A percentile compares a stretch with the other conserved stretches of the same genome.
Evolutionary conservation across 2,329 filamentous ascomycete genomes (phyloP).

Genomic region (Xylaria sp.): DNA sequence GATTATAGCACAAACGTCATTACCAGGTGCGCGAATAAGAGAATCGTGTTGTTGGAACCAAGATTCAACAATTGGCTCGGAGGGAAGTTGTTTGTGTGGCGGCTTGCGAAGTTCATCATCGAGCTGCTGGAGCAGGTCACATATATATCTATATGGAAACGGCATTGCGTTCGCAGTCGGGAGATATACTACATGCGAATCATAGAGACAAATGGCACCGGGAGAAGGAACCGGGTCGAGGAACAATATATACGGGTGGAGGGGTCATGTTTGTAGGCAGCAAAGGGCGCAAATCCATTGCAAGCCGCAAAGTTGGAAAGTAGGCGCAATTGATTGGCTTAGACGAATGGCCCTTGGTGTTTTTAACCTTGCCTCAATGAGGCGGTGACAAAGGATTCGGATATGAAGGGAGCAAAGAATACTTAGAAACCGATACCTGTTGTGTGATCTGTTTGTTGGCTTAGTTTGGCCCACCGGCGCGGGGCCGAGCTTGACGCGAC

Average conservation of each 20-base stretch:
- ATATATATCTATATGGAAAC: conserved; percentile 72
- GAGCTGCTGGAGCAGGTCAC: conserved; percentile 73
- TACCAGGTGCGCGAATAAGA: conserved; percentile 61
- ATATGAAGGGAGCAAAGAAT: conserved; percentile 9
- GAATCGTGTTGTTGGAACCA: conserved; percentile 74
- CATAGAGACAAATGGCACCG: background rate
- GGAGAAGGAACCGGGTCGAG: background rate
- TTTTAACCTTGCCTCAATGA: background rate
- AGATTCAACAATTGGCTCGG: conserved; percentile 50
- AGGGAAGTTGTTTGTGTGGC: conserved; percentile 39
- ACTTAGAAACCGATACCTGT: background rate
- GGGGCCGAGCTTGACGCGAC: conserved; percentile 29
- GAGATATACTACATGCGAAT: background rate
- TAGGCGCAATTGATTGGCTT: background rate
- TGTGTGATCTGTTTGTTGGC: background rate
- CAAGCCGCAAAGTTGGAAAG: background rate
- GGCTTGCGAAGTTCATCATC: conserved; percentile 52
- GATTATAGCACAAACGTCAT: conserved; percentile 68
- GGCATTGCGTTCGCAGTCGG: conserved; percentile 46
- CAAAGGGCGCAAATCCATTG: conserved; percentile 15
- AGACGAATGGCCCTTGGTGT: background rate
- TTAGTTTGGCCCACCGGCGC: conserved; percentile 23
- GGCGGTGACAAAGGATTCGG: background rate
- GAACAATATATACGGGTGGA: conserved; percentile 1
- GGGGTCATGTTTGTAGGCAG: conserved; percentile 25